phyloP scores from a whole-genome alignment of 2,329 filamentous ascomycete genomes.

The Fragosphaeria purpurea region DNA sequence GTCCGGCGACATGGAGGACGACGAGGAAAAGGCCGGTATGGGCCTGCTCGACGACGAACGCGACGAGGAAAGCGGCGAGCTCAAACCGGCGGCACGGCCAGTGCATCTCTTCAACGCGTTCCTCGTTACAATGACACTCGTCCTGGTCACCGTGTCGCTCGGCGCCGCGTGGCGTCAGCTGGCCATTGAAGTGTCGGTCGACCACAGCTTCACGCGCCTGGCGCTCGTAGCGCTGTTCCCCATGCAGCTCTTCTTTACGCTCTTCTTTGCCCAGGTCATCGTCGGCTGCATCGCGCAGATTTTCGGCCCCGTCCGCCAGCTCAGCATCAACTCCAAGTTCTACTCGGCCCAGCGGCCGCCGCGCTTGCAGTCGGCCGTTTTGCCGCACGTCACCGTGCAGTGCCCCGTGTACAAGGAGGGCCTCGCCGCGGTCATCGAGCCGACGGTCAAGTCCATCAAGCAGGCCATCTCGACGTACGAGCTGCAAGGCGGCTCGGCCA shows the following conservation, averaged over 20 bases:
- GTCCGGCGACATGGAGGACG: slow-evolving; percentile 41
- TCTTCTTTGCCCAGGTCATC: slow-evolving; percentile 74
- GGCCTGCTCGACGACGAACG: slow-evolving; percentile 40
- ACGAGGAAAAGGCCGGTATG: slow-evolving; percentile 40
- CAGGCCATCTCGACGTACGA: slow-evolving; percentile 69
- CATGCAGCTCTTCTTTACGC: slow-evolving; percentile 68
- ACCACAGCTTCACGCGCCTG: slow-evolving; percentile 51
- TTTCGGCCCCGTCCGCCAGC: slow-evolving; percentile 63
- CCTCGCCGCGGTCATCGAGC: slow-evolving; percentile 61
- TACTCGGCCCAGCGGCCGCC: slow-evolving; percentile 65
- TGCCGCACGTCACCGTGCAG: slow-evolving; percentile 73
- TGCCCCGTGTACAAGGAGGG: slow-evolving; percentile 86
- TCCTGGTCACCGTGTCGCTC: slow-evolving; percentile 54
- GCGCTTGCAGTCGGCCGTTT: slow-evolving; percentile 42
- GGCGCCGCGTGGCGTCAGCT: slow-evolving; percentile 62
- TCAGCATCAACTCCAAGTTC: slow-evolving; percentile 69
- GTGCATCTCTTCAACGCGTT: slow-evolving; percentile 61
- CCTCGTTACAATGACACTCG: slow-evolving; percentile 56
- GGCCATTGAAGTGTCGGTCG: slow-evolving; percentile 57
- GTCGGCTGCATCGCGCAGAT: slow-evolving; percentile 66
- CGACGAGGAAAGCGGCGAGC: slow-evolving; percentile 62
- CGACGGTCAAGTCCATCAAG: slow-evolving; percentile 69
- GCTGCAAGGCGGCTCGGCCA: slow-evolving; percentile 66
- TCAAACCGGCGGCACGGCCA: slow-evolving; percentile 53
- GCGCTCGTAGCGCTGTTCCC: slow-evolving; percentile 57